Base-by-base conservation (phyloP, 192 early-diverging fungal genomes). In the Backusella mclennaniae region DNA sequence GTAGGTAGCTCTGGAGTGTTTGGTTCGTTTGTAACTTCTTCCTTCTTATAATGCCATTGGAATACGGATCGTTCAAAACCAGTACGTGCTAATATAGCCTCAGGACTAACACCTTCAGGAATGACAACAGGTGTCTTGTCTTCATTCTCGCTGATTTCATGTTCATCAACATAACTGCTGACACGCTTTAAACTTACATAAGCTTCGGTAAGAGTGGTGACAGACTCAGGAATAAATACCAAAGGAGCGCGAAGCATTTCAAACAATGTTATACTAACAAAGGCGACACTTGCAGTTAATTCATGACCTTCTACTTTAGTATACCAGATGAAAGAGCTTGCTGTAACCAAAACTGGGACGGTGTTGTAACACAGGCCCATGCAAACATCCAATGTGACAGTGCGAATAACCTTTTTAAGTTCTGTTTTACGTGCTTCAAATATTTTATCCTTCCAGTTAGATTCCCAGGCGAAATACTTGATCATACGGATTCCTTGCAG, bases 381-480 rank as follows among this genome's bases (percentile, higher is more conserved):
- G 26, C 73, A 35, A 6, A 73, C 67, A 26, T 79, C 67, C 21
- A 79, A 63, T 4, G 75, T 52, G 15, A 74, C 66, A 17, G 67
- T 67, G 17, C 38, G 53, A 63, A 79, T 33, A 39, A 79, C 59
- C 44, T 67, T 74, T 41, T 75, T 69, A 14, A 79, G 41, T 36
- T 79, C 78, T 21, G 63, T 56, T 17, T 49, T 67, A 49, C 78
- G 78, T 17, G 78, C 78, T 46, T 78, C 87, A 73, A 90, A 84
- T 49, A 97, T 87, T 46, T 89, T 86, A 41, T 87, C 84, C 44
- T 92, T 77, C 77, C 97, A 94, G 17, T 85, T 88, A 41, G 84
- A 74, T 75, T 95, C 91, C 93, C 94, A 95, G 19, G 89, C 91
- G 76, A 94, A 93, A 56, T 96, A 88, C 81, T 98, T 99, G 80